Base-by-base conservation (phyloP, 176 grass and related monocot species). In the Carex cristatella region DNA sequence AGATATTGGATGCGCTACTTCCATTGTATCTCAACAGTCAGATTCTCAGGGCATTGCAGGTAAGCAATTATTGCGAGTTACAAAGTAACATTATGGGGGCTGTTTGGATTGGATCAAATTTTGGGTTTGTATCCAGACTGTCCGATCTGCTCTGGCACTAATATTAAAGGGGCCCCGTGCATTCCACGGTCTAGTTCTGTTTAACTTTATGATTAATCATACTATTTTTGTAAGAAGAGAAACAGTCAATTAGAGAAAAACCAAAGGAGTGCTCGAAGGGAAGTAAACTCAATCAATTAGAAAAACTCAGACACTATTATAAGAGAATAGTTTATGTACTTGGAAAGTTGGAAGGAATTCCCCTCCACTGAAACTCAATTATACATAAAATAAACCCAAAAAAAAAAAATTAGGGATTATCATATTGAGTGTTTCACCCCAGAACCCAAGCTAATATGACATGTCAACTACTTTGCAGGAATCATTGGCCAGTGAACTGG, bases 1-100 rank as follows among this genome's bases (percentile, higher is more conserved):
- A 97, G 84, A 94, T 97, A 86, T 85, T 97, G 40, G 94, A 97
- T 83, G 94, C 94, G 0, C 89, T 97, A 30, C 91, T 97, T 37
- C 94, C 94, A 59, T 90, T 97, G 51, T 97, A 97, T 88, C 94
- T 94, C 86, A 97, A 97, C 89, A 91, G 89, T 84, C 89, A 97
- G 88, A 94, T 97, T 62, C 91, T 97, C 23, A 86, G 94, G 14
- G 89, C 94, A 4, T 87, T 92, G 70, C 94, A 83, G 81, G 81
- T 83, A 81, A 27, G 38, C 69, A 74, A 51, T 51, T 49, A 3
- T 23, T 9, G 10, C n/a, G 16, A 18, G n/a, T 74, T 74, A 63
- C 8, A 63, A 63, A 61, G 38, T 6, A 40, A 40, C 38, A 40
- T 40, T 40, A 6, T 40, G 38, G 6, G 19, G 18, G 18, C 19